phyloP scores from a whole-genome alignment of 2,329 filamentous ascomycete genomes.

The Sordariomycetes sp. region DNA sequence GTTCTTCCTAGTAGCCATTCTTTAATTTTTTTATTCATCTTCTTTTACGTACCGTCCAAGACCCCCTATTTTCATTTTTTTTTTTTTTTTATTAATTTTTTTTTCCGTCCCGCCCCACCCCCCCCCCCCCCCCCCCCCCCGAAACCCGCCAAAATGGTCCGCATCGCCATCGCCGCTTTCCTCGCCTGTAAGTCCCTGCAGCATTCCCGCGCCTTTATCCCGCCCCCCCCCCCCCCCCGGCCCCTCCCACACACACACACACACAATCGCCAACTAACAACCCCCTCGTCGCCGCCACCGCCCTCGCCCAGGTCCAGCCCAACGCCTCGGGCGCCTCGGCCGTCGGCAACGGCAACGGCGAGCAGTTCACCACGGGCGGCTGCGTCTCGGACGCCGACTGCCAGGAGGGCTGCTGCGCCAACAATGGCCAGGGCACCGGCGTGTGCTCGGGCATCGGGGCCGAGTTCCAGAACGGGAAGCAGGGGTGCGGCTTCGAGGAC shows the following conservation, averaged over 20 bases:
- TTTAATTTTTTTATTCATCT: background rate
- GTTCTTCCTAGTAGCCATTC: slow-evolving; percentile 4
- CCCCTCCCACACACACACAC: background rate
- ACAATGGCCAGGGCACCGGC: slow-evolving; percentile 11
- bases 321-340: slow-evolving; percentile 13
- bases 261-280: background rate
- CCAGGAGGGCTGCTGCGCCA: slow-evolving; percentile 13
- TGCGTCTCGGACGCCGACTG: slow-evolving; percentile 16
- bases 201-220: background rate
- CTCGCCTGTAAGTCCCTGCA: slow-evolving; percentile 12
- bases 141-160: slow-evolving; percentile 11
- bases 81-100: background rate
- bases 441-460: slow-evolving; percentile 16
- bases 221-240: no score
- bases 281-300: slow-evolving; percentile 8
- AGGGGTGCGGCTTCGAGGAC: slow-evolving; percentile 17
- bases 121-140: no score
- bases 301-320: slow-evolving; percentile 10
- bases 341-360: slow-evolving; percentile 12
- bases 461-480: slow-evolving; percentile 15
- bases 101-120: background rate
- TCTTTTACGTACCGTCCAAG: background rate
- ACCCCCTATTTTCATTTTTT: no score
- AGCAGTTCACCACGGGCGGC: slow-evolving; percentile 16
- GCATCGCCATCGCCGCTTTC: slow-evolving; percentile 10